These are phyloP conservation scores for Poronia punctata DNA, from an alignment of 495 filamentous ascomycete genomes.

Conservation along the genomic window DNA sequence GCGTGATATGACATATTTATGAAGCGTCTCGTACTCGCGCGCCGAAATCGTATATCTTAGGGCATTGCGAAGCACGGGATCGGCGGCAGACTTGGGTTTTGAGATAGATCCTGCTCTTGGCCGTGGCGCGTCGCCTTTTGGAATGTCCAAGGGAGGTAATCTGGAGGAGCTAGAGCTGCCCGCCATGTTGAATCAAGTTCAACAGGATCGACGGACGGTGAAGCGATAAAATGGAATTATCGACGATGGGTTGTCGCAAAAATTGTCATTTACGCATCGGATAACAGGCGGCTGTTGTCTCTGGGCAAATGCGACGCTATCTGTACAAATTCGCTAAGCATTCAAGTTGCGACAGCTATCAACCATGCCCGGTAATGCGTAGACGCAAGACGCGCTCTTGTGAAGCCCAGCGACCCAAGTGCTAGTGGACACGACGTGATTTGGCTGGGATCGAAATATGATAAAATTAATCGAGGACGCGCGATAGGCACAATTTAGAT, in stretches of 20 bases:
- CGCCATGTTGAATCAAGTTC: slow-evolving; percentile 17
- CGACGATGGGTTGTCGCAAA: too few species aligned
- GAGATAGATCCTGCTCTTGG: slow-evolving; percentile 16
- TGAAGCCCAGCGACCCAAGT: too few species aligned
- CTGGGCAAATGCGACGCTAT: background rate
- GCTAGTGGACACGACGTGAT: too few species aligned
- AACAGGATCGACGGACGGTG: too few species aligned
- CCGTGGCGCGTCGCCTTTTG: slow-evolving; percentile 6
- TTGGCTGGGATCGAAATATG: too few species aligned
- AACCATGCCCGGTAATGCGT: too few species aligned
- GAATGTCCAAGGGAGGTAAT: slow-evolving; percentile 13
- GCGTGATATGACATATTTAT: slow-evolving; percentile 68
- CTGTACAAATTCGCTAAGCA: background rate
- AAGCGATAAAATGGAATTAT: background rate
- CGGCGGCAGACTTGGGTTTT: slow-evolving; percentile 37
- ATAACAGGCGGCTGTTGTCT: too few species aligned
- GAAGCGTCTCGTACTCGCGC: slow-evolving; percentile 75
- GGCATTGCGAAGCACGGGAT: slow-evolving; percentile 66
- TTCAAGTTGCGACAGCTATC: too few species aligned
- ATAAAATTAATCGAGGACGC: too few species aligned
- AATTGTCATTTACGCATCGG: too few species aligned
- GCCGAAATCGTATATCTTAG: slow-evolving; percentile 77
- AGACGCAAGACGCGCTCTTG: too few species aligned
- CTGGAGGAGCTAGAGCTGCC: slow-evolving; percentile 22
- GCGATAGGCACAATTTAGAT: too few species aligned